Base-by-base conservation (phyloP, 495 filamentous ascomycete species). In the Neurospora sublineolata region DNA sequence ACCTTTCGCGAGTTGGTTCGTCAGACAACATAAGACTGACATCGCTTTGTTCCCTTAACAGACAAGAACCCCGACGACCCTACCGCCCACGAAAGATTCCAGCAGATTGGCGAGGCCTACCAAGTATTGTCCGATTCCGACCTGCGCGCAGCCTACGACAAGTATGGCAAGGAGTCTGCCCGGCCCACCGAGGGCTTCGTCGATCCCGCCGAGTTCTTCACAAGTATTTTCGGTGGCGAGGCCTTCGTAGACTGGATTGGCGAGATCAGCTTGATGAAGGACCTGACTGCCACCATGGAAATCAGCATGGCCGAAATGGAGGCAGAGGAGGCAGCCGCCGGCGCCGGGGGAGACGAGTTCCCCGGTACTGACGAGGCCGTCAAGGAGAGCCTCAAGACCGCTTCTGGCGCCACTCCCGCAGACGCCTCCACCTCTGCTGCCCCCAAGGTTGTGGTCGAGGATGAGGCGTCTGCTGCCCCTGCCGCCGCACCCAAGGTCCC, bases 41-140 rank as follows among this genome's bases (percentile, higher is more conserved):
- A 36, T 33, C 5, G 27, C 6, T 64, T 14, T 40, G 67, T 67
- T 38, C 18, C 41, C 33, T 23, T 69, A 37, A 39, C 72, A 94
- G 95, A 99, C 82, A 99, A 99, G 84, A 99, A 99, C 80, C 95
- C 96, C 69, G 93, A 93, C 72, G 96, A 99, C 77, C 94, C 94
- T 69, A 93, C 90, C n/a, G 95, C 95, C 33, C 92, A 97, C 82
- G 89, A 88, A 72, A 92, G 91, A 74, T 99, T 99, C 82, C 95
- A 99, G 83, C 89, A 87, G 36, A 97, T 98, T 75, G 94, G 95
- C 71, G 96, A 98, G 83, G 95, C 95, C 52, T 99, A 99, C 80
- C 95, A 99, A 84, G 94, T 99, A 52, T 88, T 99, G 70, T 94
- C 91, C 76, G 90, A 97, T 78, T 82, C 89, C 69, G 91, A 96